Evolutionary conservation across 176 grass and related monocot species (phyloP).

Genomic region (Canna indica): DNA sequence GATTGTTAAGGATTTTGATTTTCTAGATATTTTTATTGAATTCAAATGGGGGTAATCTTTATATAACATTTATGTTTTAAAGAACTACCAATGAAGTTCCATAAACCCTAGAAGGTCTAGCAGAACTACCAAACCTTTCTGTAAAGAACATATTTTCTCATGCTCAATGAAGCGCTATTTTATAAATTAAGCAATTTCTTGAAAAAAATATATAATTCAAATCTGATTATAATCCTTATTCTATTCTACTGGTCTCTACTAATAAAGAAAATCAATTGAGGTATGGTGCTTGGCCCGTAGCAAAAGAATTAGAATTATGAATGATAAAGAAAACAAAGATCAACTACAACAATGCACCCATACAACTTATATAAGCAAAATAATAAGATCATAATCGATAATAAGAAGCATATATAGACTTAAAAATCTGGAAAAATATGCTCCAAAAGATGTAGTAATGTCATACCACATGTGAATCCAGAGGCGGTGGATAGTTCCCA

Average conservation of each 20-base stretch:
- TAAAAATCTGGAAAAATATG: not conserved
- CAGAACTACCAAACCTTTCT: too few relatives aligned
- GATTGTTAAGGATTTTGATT: too few relatives aligned
- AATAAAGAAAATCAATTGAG: too few relatives aligned
- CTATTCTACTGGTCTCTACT: not conserved
- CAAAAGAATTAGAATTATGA: too few relatives aligned
- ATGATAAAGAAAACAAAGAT: too few relatives aligned
- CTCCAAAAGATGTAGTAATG: not conserved
- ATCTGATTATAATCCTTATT: not conserved
- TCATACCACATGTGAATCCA: conserved; percentile 94
- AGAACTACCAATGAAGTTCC: too few relatives aligned
- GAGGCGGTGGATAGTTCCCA: conserved; percentile 76
- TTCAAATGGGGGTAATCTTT: too few relatives aligned
- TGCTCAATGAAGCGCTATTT: not conserved
- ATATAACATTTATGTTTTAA: too few relatives aligned
- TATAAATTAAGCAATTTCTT: not conserved
- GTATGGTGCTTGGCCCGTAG: too few relatives aligned
- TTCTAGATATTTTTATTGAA: too few relatives aligned
- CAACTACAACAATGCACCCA: too few relatives aligned
- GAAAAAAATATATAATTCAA: not conserved
- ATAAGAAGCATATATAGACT: not conserved
- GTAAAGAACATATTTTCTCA: not conserved
- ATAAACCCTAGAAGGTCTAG: not conserved
- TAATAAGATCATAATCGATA: not conserved
- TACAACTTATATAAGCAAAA: not conserved